Base-by-base conservation (phyloP, 169 alveolate genomes). In the Eimeria acervulina region DNA sequence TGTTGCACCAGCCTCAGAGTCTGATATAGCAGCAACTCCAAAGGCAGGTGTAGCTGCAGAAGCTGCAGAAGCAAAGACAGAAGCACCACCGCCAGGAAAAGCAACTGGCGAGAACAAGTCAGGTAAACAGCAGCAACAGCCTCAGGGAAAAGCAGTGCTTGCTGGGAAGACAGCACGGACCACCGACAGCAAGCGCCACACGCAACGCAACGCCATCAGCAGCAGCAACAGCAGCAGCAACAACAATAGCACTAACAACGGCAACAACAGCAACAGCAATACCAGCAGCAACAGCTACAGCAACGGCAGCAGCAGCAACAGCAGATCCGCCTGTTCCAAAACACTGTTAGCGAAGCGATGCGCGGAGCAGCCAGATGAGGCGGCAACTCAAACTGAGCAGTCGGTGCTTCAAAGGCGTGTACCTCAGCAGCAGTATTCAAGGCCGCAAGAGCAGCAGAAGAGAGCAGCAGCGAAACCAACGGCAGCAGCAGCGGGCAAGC, bases 81-180 rank as follows among this genome's bases (percentile, higher is more conserved):
- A 15, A 33, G 80, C 88, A 78, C 26, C 88, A 74, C 36, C 2
- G 17, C 4, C 36, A 40, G 88, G 31, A 78, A 44, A 38, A 10
- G 15, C 80, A 10, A 0, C 80, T 17, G n/a, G 47, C n/a, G 80
- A 68, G n/a, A 31, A 10, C 80, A 68, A 28, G 7, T 33, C 80
- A 33, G 10, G 8, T 68, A 33, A 33, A 23, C 88, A 42, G 38
- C 88, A 78, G 88, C 88, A 78, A n/a, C 61, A 78, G 88, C 88
- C 55, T 1, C 88, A 10, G 12, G 88, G 88, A 61, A 68, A 68
- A 33, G 47, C n/a, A 68, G 47, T 28, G 23, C 6, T 33, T 23
- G n/a, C 44, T 0, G 61, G 63, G 63, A 44, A 78, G 63, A 40
- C 66, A 7, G 88, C 88, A 44, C 19, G 66, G 61, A 42, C 55